Evolutionary conservation across 2,329 filamentous ascomycete species (phyloP).

Genomic region (Paramyrothecium roridum): DNA sequence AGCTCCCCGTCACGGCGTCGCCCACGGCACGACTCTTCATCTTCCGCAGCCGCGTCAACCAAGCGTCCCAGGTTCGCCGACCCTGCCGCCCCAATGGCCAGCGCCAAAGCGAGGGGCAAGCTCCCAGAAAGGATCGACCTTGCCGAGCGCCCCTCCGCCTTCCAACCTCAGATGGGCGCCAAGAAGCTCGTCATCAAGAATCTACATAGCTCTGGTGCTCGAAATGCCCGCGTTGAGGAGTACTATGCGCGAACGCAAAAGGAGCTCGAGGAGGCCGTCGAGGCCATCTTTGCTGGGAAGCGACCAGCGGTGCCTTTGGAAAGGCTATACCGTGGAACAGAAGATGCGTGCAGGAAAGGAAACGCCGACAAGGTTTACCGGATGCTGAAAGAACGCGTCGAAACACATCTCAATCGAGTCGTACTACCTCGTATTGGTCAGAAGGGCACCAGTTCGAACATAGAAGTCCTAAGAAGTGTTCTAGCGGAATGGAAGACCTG

Average conservation of each 20-base stretch:
- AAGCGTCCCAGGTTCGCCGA: slow-evolving; percentile 30
- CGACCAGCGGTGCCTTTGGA: slow-evolving; percentile 74
- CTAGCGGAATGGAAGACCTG: slow-evolving; percentile 68
- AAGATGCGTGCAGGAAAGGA: slow-evolving; percentile 83
- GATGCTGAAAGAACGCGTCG: slow-evolving; percentile 63
- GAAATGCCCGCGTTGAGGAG: slow-evolving; percentile 60
- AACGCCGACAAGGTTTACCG: slow-evolving; percentile 66
- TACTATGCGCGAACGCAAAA: slow-evolving; percentile 77
- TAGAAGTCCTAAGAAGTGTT: slow-evolving; percentile 60
- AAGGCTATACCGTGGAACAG: slow-evolving; percentile 83
- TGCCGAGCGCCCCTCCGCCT: slow-evolving; percentile 36
- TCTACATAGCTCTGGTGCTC: slow-evolving; percentile 61
- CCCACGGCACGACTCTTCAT: slow-evolving; percentile 30
- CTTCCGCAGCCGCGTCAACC: slow-evolving; percentile 18
- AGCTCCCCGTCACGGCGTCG: slow-evolving; percentile 33
- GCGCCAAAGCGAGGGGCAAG: slow-evolving; percentile 35
- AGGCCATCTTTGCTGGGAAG: slow-evolving; percentile 65
- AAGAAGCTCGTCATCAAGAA: slow-evolving; percentile 95
- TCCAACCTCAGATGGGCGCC: slow-evolving; percentile 72
- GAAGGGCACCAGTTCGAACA: slow-evolving; percentile 48
- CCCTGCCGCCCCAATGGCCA: slow-evolving; percentile 23
- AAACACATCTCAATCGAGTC: slow-evolving; percentile 60
- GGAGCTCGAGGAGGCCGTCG: slow-evolving; percentile 71
- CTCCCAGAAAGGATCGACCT: slow-evolving; percentile 34
- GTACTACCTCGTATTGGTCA: slow-evolving; percentile 55